Evolutionary conservation across 2,329 filamentous ascomycete genomes (phyloP), one percentile per base, ranked within the genome.

Genomic region (Pseudogymnoascus sp.): DNA sequence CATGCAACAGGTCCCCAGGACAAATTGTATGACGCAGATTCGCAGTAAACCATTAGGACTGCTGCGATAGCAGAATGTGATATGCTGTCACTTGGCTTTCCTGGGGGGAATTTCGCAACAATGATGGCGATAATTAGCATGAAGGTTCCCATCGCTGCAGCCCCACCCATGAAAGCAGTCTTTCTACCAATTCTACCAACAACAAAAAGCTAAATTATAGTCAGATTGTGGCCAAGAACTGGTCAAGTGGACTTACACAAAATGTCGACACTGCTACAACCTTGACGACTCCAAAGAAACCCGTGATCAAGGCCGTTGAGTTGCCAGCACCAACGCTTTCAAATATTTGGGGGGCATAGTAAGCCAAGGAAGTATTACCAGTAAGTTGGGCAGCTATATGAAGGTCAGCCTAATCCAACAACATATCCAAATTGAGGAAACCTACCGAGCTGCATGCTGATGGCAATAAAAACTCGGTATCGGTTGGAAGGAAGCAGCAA

Each of bases 311-410:
- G 37, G 79, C 74, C 28, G 72, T 69, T n/a, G 75, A 71, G 39
- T 74, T 68, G 3, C 77, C 77, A 10, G 76, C 77, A 3, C 78
- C 77, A 8, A 80, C 76, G 2, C 76, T 72, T 12, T 71, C 70
- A 68, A 81, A 81, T 38, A 81, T 76, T 64, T 81, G 78, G 0
- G 76, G 77, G 1, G 77, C 77, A 64, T 78, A 80, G 63, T 80
- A 79, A 2, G 78, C 78, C 19, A 80, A 67, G 0, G 76, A 77
- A 0, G 77, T 80, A 60, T 78, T 79, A 35, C 78, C 77, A 1
- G 77, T 79, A 10, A 80, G 68, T 67, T 81, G 77, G 5, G 71
- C 62, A 30, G 60, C 56, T 23, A 60, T 62, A 12, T 52, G 19
- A 52, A 12, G 12, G 23, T 52, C 5, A 52, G 23, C 55, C 5